A percentile compares a stretch with the other conserved stretches of the same genome.
Evolutionary conservation across 2,329 filamentous ascomycete species (phyloP).

Genomic region (Sarocladiaceae sp.): DNA sequence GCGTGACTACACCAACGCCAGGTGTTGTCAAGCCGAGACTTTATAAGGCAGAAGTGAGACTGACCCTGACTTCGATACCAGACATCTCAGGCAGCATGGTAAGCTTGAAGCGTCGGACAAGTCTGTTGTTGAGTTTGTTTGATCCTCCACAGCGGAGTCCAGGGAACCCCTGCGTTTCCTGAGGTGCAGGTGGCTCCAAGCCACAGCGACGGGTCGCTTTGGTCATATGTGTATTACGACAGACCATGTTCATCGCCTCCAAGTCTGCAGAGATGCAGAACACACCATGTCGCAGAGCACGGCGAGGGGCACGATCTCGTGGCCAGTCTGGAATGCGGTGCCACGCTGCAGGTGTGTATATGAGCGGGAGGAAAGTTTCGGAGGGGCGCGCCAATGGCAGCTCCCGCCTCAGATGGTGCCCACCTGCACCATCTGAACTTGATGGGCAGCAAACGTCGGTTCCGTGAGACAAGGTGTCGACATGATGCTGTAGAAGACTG

Average conservation of each 20-base stretch:
- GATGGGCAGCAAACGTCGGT: too few relatives aligned
- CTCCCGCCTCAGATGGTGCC: too few relatives aligned
- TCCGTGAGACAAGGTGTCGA: too few relatives aligned
- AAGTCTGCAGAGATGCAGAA: neutral
- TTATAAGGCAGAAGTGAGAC: too few relatives aligned
- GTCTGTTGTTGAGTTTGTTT: constrained; percentile 3
- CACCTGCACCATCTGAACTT: too few relatives aligned
- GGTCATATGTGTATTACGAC: neutral
- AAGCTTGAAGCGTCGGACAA: constrained; percentile 1
- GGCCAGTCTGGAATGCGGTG: neutral
- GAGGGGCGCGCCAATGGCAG: too few relatives aligned
- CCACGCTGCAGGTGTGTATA: neutral
- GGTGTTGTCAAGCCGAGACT: too few relatives aligned
- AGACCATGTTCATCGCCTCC: neutral
- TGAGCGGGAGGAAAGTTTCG: too few relatives aligned
- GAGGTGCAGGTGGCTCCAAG: neutral
- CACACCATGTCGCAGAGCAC: neutral
- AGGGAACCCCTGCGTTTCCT: constrained; percentile 1
- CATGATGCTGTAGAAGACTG: too few relatives aligned
- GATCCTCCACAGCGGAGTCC: constrained; percentile 7
- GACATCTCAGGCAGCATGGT: neutral
- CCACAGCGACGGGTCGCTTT: neutral
- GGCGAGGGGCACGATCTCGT: neutral
- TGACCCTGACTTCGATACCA: neutral
- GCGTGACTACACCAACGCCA: too few relatives aligned